phyloP scores from a whole-genome alignment of 768 basidiomycete species.

The Amanita rimosa region DNA sequence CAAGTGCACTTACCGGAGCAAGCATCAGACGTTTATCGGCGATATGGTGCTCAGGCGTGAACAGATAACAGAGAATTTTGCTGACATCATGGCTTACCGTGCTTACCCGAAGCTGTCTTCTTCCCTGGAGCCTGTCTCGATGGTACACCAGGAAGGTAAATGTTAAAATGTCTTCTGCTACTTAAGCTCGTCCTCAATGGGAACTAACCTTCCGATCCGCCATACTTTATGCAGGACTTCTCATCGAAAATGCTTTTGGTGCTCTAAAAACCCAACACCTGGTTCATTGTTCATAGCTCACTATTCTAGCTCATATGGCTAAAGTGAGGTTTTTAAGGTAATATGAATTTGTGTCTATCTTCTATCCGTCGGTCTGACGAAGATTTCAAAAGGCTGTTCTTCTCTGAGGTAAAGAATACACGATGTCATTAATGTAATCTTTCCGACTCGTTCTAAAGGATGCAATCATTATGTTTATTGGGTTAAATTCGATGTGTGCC shows the following conservation, averaged over 20 bases:
- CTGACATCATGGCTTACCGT: conserved; percentile 44
- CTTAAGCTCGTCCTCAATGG: conserved; percentile 18
- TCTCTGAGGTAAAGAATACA: conserved; percentile 38
- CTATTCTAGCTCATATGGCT: conserved; percentile 41
- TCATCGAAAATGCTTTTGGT: conserved; percentile 35
- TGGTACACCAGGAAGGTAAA: conserved; percentile 48
- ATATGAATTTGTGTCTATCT: conserved; percentile 19
- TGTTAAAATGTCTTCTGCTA: conserved; percentile 2
- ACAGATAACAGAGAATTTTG: conserved; percentile 42
- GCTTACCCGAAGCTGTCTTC: conserved; percentile 57
- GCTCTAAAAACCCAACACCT: conserved; percentile 47
- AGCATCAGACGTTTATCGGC: conserved; percentile 6
- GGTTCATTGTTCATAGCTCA: neutral
- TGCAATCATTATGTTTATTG: conserved; percentile 44
- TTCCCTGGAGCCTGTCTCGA: conserved; percentile 51
- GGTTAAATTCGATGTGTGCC: conserved; percentile 40
- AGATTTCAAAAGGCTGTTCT: conserved; percentile 42
- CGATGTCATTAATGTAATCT: neutral
- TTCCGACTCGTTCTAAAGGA: conserved; percentile 27
- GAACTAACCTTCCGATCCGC: conserved; percentile 59
- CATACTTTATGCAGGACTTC: conserved; percentile 44
- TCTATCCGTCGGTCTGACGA: neutral
- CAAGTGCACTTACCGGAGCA: conserved; percentile 53
- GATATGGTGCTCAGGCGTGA: neutral
- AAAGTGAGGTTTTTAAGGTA: conserved; percentile 68